Evolutionary conservation across 345 rosid species (phyloP).

Genomic region (Syzygium aromaticum): DNA sequence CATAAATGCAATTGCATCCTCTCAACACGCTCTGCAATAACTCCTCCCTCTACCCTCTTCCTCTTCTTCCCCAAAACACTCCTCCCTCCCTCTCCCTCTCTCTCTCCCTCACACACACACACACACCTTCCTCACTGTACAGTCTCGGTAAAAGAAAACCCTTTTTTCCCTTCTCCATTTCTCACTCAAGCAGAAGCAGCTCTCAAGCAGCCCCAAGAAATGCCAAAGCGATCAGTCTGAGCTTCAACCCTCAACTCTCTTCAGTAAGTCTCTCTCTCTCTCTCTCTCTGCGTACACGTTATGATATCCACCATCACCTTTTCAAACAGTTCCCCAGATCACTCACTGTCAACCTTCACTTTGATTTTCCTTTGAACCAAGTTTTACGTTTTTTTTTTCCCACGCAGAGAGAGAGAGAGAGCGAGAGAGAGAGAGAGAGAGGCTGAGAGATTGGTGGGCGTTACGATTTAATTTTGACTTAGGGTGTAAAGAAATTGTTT

Average conservation of each 20-base stretch:
- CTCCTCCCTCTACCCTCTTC: conserved; percentile 34
- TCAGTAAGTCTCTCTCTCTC: not conserved
- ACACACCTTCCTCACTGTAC: not conserved
- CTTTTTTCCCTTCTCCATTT: not conserved
- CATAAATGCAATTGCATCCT: conserved; percentile 75
- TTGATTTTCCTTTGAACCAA: not conserved
- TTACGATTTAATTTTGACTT: not conserved
- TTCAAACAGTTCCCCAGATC: not conserved
- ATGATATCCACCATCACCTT: not conserved
- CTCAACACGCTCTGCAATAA: conserved; percentile 67
- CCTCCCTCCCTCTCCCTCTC: conserved; percentile 12
- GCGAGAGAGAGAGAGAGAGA: not conserved
- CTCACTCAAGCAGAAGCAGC: not conserved
- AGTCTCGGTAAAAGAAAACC: not conserved
- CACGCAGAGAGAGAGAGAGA: not conserved
- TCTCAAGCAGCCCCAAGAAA: not conserved
- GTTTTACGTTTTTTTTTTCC: not conserved
- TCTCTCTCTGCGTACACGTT: not conserved
- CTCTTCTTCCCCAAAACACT: conserved; percentile 14
- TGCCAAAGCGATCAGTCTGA: not conserved
- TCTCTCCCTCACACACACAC: not conserved
- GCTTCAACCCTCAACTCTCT: not conserved
- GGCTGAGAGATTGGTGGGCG: not conserved
- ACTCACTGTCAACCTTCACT: not conserved
- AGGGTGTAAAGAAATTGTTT: not conserved